Percentiles rank a stretch among this genome's conserved stretches.
phyloP scores from a whole-genome alignment of 83 land plant genomes.

The Diphasiastrum complanatum region DNA sequence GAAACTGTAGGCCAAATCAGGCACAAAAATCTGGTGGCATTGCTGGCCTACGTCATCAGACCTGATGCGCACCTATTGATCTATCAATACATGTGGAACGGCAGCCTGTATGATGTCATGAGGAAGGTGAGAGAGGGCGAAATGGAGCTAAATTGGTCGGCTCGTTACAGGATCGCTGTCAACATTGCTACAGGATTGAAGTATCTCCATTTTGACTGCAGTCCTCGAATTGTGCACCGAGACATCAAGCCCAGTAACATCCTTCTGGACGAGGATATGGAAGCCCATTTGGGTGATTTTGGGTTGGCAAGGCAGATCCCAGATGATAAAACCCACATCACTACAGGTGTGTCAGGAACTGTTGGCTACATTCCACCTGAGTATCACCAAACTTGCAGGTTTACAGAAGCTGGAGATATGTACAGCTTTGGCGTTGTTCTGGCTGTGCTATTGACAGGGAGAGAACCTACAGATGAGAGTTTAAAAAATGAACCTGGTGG shows the following conservation, averaged over 20 bases:
- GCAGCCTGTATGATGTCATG: constrained; percentile 51
- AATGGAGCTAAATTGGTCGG: constrained; percentile 51
- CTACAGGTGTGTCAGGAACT: constrained; percentile 64
- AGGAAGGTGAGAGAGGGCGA: constrained; percentile 30
- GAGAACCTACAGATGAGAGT: constrained; percentile 55
- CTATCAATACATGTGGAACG: constrained; percentile 83
- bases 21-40: constrained; percentile 68
- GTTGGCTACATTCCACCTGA: constrained; percentile 90
- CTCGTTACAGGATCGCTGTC: constrained; percentile 24
- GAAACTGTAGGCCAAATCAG: constrained; percentile 65
- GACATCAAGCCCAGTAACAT: constrained; percentile 80
- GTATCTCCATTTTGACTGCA: not conserved
- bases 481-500: constrained; percentile 50
- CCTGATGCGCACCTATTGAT: constrained; percentile 57
- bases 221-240: constrained; percentile 56
- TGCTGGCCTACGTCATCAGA: constrained; percentile 50
- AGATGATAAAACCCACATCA: constrained; percentile 54
- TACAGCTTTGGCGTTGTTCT: constrained; percentile 77
- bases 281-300: constrained; percentile 70
- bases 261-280: constrained; percentile 56
- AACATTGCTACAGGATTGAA: not conserved
- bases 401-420: constrained; percentile 66
- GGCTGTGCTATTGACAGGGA: constrained; percentile 55
- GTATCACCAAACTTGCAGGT: constrained; percentile 76
- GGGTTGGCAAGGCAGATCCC: constrained; percentile 70